Percentiles rank a stretch among this genome's conserved stretches.
phyloP scores from a whole-genome alignment of 148 eudicot genomes.

The Drosera capensis region DNA sequence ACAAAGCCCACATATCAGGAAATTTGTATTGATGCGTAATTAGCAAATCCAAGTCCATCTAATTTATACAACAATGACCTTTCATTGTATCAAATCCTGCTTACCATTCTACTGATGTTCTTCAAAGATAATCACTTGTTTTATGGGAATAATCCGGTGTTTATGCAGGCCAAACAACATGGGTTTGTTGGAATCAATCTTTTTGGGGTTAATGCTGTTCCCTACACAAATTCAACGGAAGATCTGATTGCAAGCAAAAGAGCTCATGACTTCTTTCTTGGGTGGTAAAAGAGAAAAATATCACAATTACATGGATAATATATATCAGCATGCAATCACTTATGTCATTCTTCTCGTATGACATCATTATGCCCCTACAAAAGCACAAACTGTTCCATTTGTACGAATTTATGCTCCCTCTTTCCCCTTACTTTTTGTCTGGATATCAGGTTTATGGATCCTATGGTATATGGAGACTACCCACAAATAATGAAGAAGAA shows the following conservation, averaged over 20 bases:
- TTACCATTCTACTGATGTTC: no score
- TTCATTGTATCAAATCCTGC: no score
- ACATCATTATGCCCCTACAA: neutral
- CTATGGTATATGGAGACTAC: conserved; percentile 46
- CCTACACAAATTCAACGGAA: conserved; percentile 21
- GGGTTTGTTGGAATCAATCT: conserved; percentile 49
- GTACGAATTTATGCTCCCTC: neutral
- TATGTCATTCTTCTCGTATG: neutral
- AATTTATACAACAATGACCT: no score
- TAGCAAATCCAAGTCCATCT: no score
- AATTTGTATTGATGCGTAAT: no score
- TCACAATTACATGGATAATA: neutral
- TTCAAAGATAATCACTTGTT: no score
- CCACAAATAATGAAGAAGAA: conserved; percentile 32
- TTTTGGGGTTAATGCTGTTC: conserved; percentile 11
- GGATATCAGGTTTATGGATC: conserved; percentile 30
- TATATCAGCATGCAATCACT: neutral
- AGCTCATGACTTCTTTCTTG: conserved; percentile 30
- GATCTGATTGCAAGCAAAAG: conserved; percentile 35
- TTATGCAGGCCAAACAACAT: conserved; percentile 34
- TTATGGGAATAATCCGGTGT: no score
- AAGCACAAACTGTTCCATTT: no score
- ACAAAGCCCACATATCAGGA: no score
- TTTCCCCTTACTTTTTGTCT: neutral
- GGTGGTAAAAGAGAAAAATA: conserved; percentile 29